Conservation (phyloP, 441 rosid genomes). For the Kokia cookei region DNA sequence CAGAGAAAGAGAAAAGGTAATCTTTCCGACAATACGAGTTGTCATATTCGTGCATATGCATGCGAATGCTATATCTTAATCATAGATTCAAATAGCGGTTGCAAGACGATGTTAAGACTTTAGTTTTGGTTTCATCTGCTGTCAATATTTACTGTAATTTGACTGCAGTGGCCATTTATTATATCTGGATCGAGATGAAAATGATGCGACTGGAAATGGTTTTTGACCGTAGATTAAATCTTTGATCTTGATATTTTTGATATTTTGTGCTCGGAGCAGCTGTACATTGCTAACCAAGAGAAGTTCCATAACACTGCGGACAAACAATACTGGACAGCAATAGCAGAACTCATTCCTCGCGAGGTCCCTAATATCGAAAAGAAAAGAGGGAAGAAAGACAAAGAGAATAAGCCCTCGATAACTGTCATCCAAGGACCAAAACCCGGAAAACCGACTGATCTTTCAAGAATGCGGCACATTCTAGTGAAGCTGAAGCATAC, state of each 20-base stretch:
- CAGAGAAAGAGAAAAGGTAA: slow-evolving; percentile 75
- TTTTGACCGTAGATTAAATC: neutral
- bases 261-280: slow-evolving; percentile 30
- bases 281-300: slow-evolving; percentile 62
- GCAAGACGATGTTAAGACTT: neutral
- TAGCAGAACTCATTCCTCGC: slow-evolving; percentile 61
- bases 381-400: slow-evolving; percentile 46
- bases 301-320: slow-evolving; percentile 71
- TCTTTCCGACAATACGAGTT: neutral
- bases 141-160: neutral
- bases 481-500: slow-evolving; percentile 46
- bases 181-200: neutral
- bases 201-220: neutral
- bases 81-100: neutral
- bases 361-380: slow-evolving; percentile 74
- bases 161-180: neutral
- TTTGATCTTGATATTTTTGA: neutral
- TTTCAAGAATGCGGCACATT: slow-evolving; percentile 43
- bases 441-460: slow-evolving; percentile 51
- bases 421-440: slow-evolving; percentile 44
- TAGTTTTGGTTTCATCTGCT: neutral
- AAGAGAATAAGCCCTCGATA: slow-evolving; percentile 35
- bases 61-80: neutral
- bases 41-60: neutral
- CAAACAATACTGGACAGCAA: slow-evolving; percentile 76